Base-by-base conservation (phyloP, 257 asterid species). In the Przewalskia tangutica region DNA sequence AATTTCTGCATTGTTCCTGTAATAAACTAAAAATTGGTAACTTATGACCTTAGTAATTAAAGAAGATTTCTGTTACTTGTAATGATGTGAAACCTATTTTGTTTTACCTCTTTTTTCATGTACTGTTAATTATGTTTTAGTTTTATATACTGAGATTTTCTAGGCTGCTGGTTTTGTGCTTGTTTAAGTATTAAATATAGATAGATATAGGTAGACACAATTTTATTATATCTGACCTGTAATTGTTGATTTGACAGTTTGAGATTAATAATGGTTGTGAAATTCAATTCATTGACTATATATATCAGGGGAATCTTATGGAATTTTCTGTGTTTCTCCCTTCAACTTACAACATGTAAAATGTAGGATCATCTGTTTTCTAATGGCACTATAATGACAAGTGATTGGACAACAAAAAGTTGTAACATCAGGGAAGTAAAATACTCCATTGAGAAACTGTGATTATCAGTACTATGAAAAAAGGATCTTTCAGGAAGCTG, bases 181-280 rank as follows among this genome's bases (percentile, higher is more conserved):
- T 75, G 44, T 50, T 75, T 9, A 12, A 50, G 46, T 50, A 23
- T 50, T 50, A 13, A 13, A 12, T 75, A 6, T 12, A 10, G 13
- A 23, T 50, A 65, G 18, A 18, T 70, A 27, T 13, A 20, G 4
- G 4, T 62, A 50, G 62, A 50, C 46, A 4, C 14, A 50, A 40
- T 50, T 51, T 23, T 23, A 27, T 75, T 50, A 32, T 34, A 48
- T 62, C 66, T 81, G 51, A 34, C 53, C 66, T 34, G 53, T 10
- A 32, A 65, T 2, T 65, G 78, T 10, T 81, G 75, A 81, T 81
- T 81, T 81, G 78, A 65, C 53, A 50, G 62, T 36, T 77, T 65
- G 77, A 50, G 34, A 65, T 48, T 73, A 12, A 73, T 48, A 51
- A 48, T 48, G 60, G 60, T 42, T 73, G n/a, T 48, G 60, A 50